Evolutionary conservation across 2,329 filamentous ascomycete species (phyloP), one percentile per base, ranked within the genome.

Genomic region (Myriangium duriaei): DNA sequence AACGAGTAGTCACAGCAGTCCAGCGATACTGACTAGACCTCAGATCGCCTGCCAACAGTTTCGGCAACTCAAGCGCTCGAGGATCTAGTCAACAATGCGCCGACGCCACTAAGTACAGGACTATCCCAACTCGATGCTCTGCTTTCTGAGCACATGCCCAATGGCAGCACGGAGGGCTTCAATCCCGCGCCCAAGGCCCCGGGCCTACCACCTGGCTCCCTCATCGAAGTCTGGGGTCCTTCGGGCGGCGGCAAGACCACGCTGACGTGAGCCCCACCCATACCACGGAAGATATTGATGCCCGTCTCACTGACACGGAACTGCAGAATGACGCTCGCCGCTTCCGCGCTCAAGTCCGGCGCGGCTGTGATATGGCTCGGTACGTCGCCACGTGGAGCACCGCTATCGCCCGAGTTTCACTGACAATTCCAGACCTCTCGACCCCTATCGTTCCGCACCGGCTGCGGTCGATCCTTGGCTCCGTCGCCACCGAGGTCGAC

Each of bases 191-290:
- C 29, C 50, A 51, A 38, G 18, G 37, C 30, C 18, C 68, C 71
- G 12, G 86, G 85, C 3, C 65, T 93, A 33, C 71, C 71, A 43
- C 74, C 77, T 40, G 84, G 86, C 11, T 81, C 85, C 55, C 69
- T 94, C 30, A 82, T 81, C 3, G 88, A 96, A 58, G 63, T 94
- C 34, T 93, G 83, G 72, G 88, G 88, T 0, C 85, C 87, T 9
- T 80, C 84, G 6, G 87, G 86, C 2, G 74, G 74, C 16, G 88
- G 87, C 18, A 95, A 93, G 66, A 93, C 85, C 3, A 69, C 79
- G 10, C 64, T 95, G 49, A 81, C 79, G 81, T 88, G 67, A 61
- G 74, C 61, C 17, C 21, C 15, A 14, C 14, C 4, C n/a, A 11
- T 12, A n/a, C n/a, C n/a, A n/a, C n/a, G n/a, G 66, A 93, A 85